These are phyloP conservation scores for Fusarium sp. DNA, from an alignment of 2,329 filamentous ascomycete species.

Conservation along the genomic window DNA sequence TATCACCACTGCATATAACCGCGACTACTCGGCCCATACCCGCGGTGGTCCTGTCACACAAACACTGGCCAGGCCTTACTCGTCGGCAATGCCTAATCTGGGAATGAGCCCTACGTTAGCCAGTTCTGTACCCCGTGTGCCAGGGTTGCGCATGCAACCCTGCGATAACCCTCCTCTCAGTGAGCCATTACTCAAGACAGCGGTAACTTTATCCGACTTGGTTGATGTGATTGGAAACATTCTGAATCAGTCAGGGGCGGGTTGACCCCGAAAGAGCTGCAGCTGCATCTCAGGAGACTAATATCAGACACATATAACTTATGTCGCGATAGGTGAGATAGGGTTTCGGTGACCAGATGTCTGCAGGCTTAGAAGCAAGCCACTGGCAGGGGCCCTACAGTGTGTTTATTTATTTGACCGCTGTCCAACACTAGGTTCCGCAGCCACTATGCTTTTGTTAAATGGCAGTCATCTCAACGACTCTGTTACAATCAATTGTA, in stretches of 20 bases:
- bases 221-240: slow-evolving; percentile 14
- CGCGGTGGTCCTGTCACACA: slow-evolving; percentile 19
- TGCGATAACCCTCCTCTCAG: slow-evolving; percentile 19
- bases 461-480: neutral
- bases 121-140: slow-evolving; percentile 19
- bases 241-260: slow-evolving; percentile 1
- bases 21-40: slow-evolving; percentile 25
- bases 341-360: neutral
- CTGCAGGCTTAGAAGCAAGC: neutral
- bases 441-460: neutral
- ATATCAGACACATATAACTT: neutral
- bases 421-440: neutral
- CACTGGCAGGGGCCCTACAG: neutral
- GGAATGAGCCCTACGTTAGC: slow-evolving; percentile 32
- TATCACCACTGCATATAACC: slow-evolving; percentile 23
- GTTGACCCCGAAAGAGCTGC: neutral
- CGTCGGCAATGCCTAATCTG: slow-evolving; percentile 21
- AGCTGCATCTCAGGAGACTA: neutral
- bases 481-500: neutral
- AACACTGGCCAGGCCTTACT: slow-evolving; percentile 5
- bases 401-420: neutral
- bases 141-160: slow-evolving; percentile 30
- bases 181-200: slow-evolving; percentile 26
- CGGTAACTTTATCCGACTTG: slow-evolving; percentile 29
- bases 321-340: neutral